phyloP scores from a whole-genome alignment of 345 rosid genomes.

The Viola odorata region DNA sequence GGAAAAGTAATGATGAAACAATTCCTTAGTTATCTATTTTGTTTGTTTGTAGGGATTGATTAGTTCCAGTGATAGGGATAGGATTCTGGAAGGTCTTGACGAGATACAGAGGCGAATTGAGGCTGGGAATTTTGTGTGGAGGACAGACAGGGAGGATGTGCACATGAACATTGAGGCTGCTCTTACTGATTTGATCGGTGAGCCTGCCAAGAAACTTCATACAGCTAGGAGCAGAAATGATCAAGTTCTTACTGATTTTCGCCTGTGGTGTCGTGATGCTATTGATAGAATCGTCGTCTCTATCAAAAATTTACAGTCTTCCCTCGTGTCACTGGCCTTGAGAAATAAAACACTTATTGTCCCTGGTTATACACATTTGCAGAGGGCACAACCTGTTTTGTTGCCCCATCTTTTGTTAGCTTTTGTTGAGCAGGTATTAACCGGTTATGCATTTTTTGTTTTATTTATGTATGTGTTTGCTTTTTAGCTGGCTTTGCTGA shows the following conservation, averaged over 20 bases:
- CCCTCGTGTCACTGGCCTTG: constrained; percentile 68
- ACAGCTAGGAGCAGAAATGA: constrained; percentile 91
- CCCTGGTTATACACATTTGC: constrained; percentile 96
- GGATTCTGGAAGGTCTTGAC: constrained; percentile 69
- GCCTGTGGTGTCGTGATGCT: constrained; percentile 93
- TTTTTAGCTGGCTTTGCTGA: neutral
- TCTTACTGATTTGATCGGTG: constrained; percentile 87
- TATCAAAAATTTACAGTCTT: constrained; percentile 50
- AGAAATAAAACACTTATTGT: constrained; percentile 61
- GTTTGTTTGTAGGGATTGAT: constrained; percentile 57
- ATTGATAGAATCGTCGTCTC: constrained; percentile 48
- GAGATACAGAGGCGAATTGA: constrained; percentile 62
- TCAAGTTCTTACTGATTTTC: constrained; percentile 84
- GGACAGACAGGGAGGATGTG: constrained; percentile 89
- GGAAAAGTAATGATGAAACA: too few relatives aligned
- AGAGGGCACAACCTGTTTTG: constrained; percentile 89
- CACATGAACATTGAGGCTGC: constrained; percentile 98
- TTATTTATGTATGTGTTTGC: neutral
- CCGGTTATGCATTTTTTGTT: too few relatives aligned
- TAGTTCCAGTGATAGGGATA: constrained; percentile 51
- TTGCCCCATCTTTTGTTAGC: constrained; percentile 82
- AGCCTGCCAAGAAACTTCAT: constrained; percentile 95
- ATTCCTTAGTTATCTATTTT: neutral
- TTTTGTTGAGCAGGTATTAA: constrained; percentile 76
- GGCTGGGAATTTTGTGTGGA: constrained; percentile 71